phyloP scores from a whole-genome alignment of 495 filamentous ascomycete genomes.

The Wilcoxina mikolae region DNA sequence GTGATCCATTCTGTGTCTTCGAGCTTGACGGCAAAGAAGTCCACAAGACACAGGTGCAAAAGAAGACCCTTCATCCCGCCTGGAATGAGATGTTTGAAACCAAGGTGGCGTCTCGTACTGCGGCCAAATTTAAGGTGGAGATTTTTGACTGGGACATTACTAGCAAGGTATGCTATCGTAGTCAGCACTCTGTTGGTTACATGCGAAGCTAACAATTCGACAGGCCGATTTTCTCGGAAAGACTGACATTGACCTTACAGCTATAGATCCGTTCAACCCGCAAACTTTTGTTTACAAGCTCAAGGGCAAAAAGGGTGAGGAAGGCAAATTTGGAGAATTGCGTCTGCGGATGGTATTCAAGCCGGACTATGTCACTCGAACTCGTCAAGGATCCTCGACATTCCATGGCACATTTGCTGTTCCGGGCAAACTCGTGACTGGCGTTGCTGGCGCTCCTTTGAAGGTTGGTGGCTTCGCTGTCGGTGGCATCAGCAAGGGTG shows the following conservation, averaged over 20 bases:
- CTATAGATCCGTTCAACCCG: slow-evolving; percentile 69
- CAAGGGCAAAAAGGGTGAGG: slow-evolving; percentile 76
- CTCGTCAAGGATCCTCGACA: slow-evolving; percentile 78
- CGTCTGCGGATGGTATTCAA: slow-evolving; percentile 83
- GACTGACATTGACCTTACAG: slow-evolving; percentile 59
- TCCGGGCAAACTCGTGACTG: slow-evolving; percentile 77
- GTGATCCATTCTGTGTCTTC: slow-evolving; percentile 94
- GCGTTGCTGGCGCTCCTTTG: slow-evolving; percentile 66
- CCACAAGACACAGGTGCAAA: slow-evolving; percentile 83
- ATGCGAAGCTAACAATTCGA: too few relatives aligned
- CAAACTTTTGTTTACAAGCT: slow-evolving; percentile 58
- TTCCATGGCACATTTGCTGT: slow-evolving; percentile 84
- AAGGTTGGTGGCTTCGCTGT: slow-evolving; percentile 69
- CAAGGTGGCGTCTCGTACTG: slow-evolving; percentile 64
- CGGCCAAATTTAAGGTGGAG: slow-evolving; percentile 66
- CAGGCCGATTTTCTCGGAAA: slow-evolving; percentile 70
- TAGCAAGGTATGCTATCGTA: slow-evolving; percentile 36
- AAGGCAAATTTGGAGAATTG: slow-evolving; percentile 78
- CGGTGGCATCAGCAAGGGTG: slow-evolving; percentile 71
- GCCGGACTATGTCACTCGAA: slow-evolving; percentile 75
- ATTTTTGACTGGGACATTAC: slow-evolving; percentile 94
- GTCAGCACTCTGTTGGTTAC: neutral
- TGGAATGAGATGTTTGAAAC: slow-evolving; percentile 96
- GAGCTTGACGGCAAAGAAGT: slow-evolving; percentile 70
- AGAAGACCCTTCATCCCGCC: slow-evolving; percentile 85